Evolutionary conservation across 441 rosid genomes (phyloP).

Genomic region (Mallotus japonicus): DNA sequence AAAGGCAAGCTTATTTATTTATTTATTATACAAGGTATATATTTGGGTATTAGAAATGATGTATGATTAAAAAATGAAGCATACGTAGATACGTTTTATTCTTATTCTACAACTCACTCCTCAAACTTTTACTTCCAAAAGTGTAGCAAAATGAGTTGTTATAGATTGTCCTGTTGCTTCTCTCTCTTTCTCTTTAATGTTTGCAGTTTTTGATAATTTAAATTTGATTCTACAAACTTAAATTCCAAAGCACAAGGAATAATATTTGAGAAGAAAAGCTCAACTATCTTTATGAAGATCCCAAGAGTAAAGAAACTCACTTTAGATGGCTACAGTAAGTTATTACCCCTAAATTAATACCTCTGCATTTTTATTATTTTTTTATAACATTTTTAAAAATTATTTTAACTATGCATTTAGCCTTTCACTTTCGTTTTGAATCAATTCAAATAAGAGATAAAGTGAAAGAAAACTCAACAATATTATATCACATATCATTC

Average conservation of each 20-base stretch:
- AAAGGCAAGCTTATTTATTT: not conserved
- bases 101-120: slow-evolving; percentile 1
- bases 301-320: not conserved
- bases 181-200: not conserved
- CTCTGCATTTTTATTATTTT: too few species aligned
- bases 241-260: slow-evolving; percentile 2
- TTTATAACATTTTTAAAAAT: too few species aligned
- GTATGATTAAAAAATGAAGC: not conserved
- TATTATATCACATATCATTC: not conserved
- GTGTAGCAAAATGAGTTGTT: not conserved
- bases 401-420: too few species aligned
- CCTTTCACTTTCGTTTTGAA: too few species aligned
- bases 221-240: not conserved
- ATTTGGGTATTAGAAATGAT: not conserved
- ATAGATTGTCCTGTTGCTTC: not conserved
- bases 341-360: too few species aligned
- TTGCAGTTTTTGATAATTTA: not conserved
- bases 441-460: not conserved
- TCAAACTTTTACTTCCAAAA: not conserved
- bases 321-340: not conserved
- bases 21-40: too few species aligned
- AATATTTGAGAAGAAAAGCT: slow-evolving; percentile 5
- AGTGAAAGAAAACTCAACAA: not conserved
- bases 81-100: not conserved
- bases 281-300: slow-evolving; percentile 6